Evolutionary conservation across 1,284 basidiomycete genomes (phyloP), one percentile per base, ranked within the genome.

Genomic region (Ceratobasidium sp.): DNA sequence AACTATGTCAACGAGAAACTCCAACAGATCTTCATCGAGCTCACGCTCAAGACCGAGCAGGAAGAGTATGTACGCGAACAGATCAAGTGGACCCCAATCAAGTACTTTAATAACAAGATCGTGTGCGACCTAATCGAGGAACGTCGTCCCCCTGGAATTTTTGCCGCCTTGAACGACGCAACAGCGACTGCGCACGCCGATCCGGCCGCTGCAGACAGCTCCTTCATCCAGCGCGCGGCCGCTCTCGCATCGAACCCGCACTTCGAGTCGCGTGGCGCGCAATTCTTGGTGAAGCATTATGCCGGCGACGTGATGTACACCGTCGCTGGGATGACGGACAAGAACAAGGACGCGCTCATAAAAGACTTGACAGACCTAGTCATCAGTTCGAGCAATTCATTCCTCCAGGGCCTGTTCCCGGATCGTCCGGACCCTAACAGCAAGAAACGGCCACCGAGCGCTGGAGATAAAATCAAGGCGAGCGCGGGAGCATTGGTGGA

Each of bases 1-100:
- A 99, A 99, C 85, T 99, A 99, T 79, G 98, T 99, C 84, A 99
- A 99, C 86, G 98, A 99, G 83, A 98, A 98, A 83, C 88, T 96
- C 9, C 96, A 98, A 78, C 98, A 99, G 81, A 98, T 99, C 80
- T 99, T 99, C 83, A 99, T 99, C 80, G 96, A 99, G 82, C 87
- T 99, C 62, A 99, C 98, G 0, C 86, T 99, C 78, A 99, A 99
- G 85, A 96, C 96, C 14, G 98, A 99, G 81, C 98, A 99, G 82
- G 98, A 99, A 81, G 98, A 99, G 83, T 99, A 99, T 79, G 95
- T 97, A 23, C 88, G 93, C 75, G 97, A 99, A 81, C 93, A 98
- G 83, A 99, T 99, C 84, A 94, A 98, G 82, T 99, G 98, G 98
- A 98, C 92, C 0, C 97, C 97, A 0, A 99, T 99, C 87, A 96